These are phyloP conservation scores for Parvularia atlantis DNA, from an alignment of 78 protist species.

Conservation along the genomic window DNA sequence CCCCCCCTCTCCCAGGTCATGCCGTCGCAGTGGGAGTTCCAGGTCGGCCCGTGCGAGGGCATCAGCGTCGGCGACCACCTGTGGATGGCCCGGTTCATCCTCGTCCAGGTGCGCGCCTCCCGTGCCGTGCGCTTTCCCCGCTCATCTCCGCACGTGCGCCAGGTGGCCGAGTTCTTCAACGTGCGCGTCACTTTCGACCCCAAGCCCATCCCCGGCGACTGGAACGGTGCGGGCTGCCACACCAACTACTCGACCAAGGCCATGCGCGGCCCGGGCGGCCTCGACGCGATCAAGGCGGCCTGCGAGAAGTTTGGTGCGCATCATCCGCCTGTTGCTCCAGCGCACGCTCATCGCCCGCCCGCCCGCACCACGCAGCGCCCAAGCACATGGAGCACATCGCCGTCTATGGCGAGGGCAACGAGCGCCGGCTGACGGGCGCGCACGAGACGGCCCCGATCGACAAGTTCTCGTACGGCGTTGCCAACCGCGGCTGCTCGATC, in stretches of 20 bases:
- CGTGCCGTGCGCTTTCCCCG: not conserved
- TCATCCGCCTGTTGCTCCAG: too few species aligned
- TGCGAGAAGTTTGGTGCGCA: too few species aligned
- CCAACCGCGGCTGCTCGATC: constrained; percentile 65
- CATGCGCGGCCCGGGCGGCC: constrained; percentile 45
- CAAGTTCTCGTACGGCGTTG: constrained; percentile 67
- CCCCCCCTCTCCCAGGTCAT: too few species aligned
- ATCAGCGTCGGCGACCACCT: constrained; percentile 69
- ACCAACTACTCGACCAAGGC: constrained; percentile 75
- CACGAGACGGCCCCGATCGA: constrained; percentile 71
- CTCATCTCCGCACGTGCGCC: constrained; percentile 22
- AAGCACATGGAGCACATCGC: constrained; percentile 52
- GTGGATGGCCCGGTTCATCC: constrained; percentile 41
- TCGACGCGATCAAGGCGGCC: not conserved
- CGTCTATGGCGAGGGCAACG: constrained; percentile 71
- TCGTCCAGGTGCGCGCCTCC: too few species aligned
- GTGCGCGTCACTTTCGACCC: constrained; percentile 61
- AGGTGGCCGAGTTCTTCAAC: constrained; percentile 58
- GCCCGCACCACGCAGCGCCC: constrained; percentile 10
- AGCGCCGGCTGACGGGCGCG: constrained; percentile 73
- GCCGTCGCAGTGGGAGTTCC: constrained; percentile 90
- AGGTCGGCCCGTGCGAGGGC: constrained; percentile 80
- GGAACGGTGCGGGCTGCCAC: constrained; percentile 90
- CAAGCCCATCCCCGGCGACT: constrained; percentile 81
- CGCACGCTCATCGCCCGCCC: not conserved